Percentiles rank a stretch among this genome's conserved stretches.
Conservation (phyloP, 2,329 filamentous ascomycete genomes). For the Colletotrichum cereale region DNA sequence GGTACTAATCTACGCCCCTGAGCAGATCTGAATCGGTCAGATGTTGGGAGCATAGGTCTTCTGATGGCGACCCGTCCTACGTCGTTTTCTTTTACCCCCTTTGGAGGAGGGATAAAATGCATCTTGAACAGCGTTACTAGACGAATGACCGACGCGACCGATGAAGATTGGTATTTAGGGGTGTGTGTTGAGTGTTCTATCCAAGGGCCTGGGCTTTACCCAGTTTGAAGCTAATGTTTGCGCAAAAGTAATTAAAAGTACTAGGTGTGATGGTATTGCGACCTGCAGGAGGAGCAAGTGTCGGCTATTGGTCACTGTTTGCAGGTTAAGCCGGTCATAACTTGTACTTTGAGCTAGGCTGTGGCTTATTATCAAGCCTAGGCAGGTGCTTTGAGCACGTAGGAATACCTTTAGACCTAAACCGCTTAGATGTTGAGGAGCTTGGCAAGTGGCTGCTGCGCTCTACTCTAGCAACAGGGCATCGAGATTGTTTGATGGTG, state of each 20-base stretch:
- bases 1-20: too few species aligned
- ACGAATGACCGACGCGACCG: not conserved
- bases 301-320: not conserved
- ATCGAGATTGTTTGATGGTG: too few species aligned
- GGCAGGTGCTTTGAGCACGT: too few species aligned
- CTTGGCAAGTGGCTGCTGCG: not conserved
- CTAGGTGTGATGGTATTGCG: not conserved
- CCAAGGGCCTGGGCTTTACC: too few species aligned
- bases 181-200: not conserved
- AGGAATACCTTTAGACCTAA: not conserved
- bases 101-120: too few species aligned
- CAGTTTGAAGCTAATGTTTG: not conserved
- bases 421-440: not conserved
- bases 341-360: not conserved
- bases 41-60: not conserved
- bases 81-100: too few species aligned
- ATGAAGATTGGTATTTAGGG: not conserved
- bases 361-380: not conserved
- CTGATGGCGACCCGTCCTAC: too few species aligned
- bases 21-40: not conserved
- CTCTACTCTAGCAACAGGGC: not conserved
- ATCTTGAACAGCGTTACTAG: not conserved
- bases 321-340: not conserved
- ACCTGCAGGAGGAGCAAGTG: not conserved
- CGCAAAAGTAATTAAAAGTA: not conserved